These are phyloP conservation scores for Leucogyrophana mollusca DNA, from an alignment of 768 basidiomycete genomes.

Conservation along the genomic window DNA sequence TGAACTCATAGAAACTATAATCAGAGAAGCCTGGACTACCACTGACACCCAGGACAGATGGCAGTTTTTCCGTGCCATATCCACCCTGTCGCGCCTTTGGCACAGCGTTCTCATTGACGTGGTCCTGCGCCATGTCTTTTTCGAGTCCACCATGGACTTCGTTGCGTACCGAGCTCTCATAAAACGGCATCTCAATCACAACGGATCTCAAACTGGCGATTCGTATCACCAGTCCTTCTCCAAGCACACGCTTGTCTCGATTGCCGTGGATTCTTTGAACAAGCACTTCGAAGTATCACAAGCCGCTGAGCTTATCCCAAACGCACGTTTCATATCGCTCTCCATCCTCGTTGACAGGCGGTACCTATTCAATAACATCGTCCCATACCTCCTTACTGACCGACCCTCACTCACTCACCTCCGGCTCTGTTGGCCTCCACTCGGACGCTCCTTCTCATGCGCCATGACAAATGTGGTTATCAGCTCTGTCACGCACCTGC, in stretches of 20 bases:
- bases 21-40: slow-evolving; percentile 2
- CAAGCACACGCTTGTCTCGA: no score
- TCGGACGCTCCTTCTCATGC: slow-evolving; percentile 1
- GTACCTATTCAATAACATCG: background rate
- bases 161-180: background rate
- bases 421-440: slow-evolving; percentile 5
- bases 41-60: background rate
- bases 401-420: slow-evolving; percentile 2
- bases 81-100: slow-evolving; percentile 3
- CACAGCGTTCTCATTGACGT: slow-evolving; percentile 4
- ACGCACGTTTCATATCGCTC: slow-evolving; percentile 1
- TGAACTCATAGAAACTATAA: slow-evolving; percentile 2
- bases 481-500: slow-evolving; percentile 3
- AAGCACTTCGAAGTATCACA: background rate
- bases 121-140: slow-evolving; percentile 2
- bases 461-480: background rate
- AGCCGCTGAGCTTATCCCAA: slow-evolving; percentile 1
- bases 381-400: slow-evolving; percentile 2
- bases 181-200: background rate
- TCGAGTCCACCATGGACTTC: background rate
- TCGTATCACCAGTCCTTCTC: no score
- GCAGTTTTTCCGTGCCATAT: slow-evolving; percentile 1
- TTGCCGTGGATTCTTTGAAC: background rate
- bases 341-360: slow-evolving; percentile 1
- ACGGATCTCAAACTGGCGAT: no score